Evolutionary conservation across 345 rosid genomes (phyloP).

Genomic region (Hypericum perforatum): DNA sequence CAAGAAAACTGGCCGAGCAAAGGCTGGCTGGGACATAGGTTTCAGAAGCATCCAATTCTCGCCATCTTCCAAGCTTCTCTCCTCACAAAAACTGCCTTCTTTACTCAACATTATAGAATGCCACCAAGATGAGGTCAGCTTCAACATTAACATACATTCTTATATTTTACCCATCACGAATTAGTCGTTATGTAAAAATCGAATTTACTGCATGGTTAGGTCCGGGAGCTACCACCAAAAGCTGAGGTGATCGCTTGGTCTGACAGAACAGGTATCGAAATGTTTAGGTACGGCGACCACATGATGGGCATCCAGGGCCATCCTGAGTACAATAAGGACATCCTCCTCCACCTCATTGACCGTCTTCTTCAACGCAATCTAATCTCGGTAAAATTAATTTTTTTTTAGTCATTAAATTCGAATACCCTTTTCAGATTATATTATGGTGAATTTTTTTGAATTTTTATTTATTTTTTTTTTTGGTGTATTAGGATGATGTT

Average conservation of each 20-base stretch:
- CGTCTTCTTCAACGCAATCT: conserved; percentile 27
- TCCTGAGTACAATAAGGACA: conserved; percentile 57
- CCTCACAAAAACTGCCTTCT: conserved; percentile 31
- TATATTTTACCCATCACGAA: neutral
- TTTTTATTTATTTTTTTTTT: too few relatives aligned
- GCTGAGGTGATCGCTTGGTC: conserved; percentile 52
- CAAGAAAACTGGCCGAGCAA: conserved; percentile 35
- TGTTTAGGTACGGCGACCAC: conserved; percentile 51
- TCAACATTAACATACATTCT: neutral
- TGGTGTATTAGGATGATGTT: conserved; percentile 21
- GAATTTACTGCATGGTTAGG: conserved; percentile 17
- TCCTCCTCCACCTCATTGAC: conserved; percentile 17
- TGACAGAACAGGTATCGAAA: conserved; percentile 41
- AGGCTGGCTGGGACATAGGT: conserved; percentile 60
- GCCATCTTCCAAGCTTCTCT: conserved; percentile 23
- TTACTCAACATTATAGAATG: conserved; percentile 39
- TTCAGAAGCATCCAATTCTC: conserved; percentile 35
- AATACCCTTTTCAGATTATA: neutral
- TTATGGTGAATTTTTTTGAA: too few relatives aligned
- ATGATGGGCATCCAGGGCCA: conserved; percentile 79
- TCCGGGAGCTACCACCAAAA: conserved; percentile 35
- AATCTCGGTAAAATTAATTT: conserved; percentile 18
- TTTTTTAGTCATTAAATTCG: too few relatives aligned
- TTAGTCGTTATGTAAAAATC: neutral
- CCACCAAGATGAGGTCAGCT: conserved; percentile 60